These are phyloP conservation scores for Furcasterigmium furcatum DNA, from an alignment of 2,329 filamentous ascomycete species.

Conservation along the genomic window DNA sequence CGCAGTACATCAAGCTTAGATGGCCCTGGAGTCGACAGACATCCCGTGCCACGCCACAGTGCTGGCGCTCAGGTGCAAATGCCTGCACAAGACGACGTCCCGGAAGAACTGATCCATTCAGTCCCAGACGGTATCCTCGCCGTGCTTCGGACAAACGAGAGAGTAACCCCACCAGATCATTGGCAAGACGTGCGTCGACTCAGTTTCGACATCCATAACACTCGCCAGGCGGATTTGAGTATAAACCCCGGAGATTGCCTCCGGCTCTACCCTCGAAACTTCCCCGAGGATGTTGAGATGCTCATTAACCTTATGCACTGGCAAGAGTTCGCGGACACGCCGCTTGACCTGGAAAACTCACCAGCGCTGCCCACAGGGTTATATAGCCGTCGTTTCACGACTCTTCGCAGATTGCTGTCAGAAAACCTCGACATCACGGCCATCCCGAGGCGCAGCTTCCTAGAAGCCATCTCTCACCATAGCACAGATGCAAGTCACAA, in stretches of 20 bases:
- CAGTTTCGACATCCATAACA: constrained; percentile 47
- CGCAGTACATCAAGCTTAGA: too few relatives aligned
- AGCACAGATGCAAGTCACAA: constrained; percentile 70
- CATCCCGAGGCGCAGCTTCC: constrained; percentile 85
- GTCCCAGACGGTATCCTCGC: constrained; percentile 50
- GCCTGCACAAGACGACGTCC: not conserved
- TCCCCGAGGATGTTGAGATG: constrained; percentile 71
- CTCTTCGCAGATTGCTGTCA: constrained; percentile 72
- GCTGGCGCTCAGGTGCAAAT: constrained; percentile 1
- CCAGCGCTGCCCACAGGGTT: constrained; percentile 21
- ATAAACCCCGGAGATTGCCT: constrained; percentile 73
- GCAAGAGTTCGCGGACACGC: constrained; percentile 65
- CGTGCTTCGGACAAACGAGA: constrained; percentile 60
- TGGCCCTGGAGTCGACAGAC: too few relatives aligned
- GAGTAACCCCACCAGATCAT: constrained; percentile 72
- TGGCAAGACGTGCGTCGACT: constrained; percentile 93
- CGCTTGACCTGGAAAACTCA: constrained; percentile 4
- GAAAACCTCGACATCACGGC: constrained; percentile 87
- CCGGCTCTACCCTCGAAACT: constrained; percentile 85
- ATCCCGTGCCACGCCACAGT: constrained; percentile 7
- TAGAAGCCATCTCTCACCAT: constrained; percentile 74
- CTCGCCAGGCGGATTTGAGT: constrained; percentile 3
- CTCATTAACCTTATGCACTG: constrained; percentile 80
- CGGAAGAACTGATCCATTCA: not conserved
- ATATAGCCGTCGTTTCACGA: constrained; percentile 41